Percentiles rank a stretch among this genome's conserved stretches.
Evolutionary conservation across 345 rosid species (phyloP).

Genomic region (Ceriops zippeliana): DNA sequence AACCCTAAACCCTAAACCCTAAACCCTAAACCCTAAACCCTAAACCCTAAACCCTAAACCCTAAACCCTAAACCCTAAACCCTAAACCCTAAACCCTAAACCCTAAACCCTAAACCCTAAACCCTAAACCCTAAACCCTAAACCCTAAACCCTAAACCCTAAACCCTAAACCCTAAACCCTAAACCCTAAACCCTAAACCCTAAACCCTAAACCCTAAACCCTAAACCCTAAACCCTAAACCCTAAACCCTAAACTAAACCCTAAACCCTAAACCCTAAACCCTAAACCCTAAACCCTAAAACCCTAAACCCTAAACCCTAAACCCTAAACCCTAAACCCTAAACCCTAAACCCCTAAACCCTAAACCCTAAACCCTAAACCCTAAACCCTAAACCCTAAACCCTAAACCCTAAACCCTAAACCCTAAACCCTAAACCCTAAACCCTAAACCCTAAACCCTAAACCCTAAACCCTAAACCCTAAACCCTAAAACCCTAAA

Average conservation of each 20-base stretch:
- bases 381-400: constrained; percentile 20
- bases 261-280: constrained; percentile 23
- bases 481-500: constrained; percentile 23
- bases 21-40: too few relatives aligned
- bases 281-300: constrained; percentile 27
- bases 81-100: too few relatives aligned
- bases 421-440: constrained; percentile 19
- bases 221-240: constrained; percentile 23
- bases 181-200: constrained; percentile 14
- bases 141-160: constrained; percentile 10
- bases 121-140: too few relatives aligned
- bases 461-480: constrained; percentile 23
- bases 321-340: constrained; percentile 22
- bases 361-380: constrained; percentile 17
- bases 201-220: constrained; percentile 17
- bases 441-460: constrained; percentile 24
- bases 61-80: too few relatives aligned
- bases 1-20: too few relatives aligned
- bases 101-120: too few relatives aligned
- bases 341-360: constrained; percentile 10
- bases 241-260: too few relatives aligned
- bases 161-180: constrained; percentile 10
- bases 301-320: constrained; percentile 32
- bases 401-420: constrained; percentile 15
- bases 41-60: too few relatives aligned